Evolutionary conservation across 1,284 basidiomycete species (phyloP).

Genomic region (Trichosporon inkin): DNA sequence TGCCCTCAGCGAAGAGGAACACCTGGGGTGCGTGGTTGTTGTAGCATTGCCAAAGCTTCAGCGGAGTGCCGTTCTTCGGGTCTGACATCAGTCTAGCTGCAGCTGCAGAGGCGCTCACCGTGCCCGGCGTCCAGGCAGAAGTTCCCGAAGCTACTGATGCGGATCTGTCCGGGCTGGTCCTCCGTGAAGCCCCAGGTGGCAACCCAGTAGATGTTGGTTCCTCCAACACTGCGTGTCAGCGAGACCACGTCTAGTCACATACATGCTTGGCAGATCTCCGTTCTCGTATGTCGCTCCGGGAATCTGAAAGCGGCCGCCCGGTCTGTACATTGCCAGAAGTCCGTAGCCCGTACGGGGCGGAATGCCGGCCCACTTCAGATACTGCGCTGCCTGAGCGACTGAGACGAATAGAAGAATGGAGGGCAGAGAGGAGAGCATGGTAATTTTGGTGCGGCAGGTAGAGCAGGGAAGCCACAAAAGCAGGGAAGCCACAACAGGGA

Average conservation of each 20-base stretch:
- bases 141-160: neutral
- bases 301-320: neutral
- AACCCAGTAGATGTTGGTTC: neutral
- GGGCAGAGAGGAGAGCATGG: neutral
- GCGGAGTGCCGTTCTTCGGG: conserved; percentile 1
- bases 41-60: neutral
- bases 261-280: neutral
- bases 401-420: neutral
- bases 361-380: neutral
- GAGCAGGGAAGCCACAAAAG: neutral
- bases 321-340: neutral
- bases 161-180: neutral
- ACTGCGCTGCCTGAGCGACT: neutral
- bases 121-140: neutral
- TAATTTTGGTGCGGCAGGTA: neutral
- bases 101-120: neutral
- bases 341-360: neutral
- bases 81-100: neutral
- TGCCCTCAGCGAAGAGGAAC: neutral
- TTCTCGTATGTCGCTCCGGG: neutral
- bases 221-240: neutral
- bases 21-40: neutral
- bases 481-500: neutral
- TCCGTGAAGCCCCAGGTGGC: neutral
- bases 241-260: neutral